Evolutionary conservation across 116 monocot species (phyloP).

Genomic region (Zostera marina): DNA sequence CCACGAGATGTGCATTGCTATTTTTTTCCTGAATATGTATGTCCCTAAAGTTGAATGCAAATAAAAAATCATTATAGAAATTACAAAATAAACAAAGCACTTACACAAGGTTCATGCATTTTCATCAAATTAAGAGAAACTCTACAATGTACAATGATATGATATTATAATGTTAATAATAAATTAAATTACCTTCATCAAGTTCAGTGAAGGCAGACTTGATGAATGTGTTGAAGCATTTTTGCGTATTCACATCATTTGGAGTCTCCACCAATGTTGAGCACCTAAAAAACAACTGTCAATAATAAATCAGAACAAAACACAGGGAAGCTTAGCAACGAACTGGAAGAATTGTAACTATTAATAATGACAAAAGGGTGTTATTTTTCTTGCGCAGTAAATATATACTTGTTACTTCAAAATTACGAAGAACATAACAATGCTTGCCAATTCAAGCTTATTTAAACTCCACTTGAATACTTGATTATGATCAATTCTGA

Average conservation of each 20-base stretch:
- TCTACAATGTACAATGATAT: not conserved
- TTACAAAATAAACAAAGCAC: too few species aligned
- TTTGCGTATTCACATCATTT: not conserved
- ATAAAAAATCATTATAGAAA: too few species aligned
- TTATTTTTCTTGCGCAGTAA: too few species aligned
- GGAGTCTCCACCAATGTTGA: constrained; percentile 2
- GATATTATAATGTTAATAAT: not conserved
- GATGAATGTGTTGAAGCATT: constrained; percentile 3
- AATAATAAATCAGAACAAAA: not conserved
- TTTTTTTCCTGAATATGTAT: too few species aligned
- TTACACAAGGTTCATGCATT: too few species aligned
- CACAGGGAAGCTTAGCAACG: not conserved
- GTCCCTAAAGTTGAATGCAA: too few species aligned
- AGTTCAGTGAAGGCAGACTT: constrained; percentile 3
- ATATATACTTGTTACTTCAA: too few species aligned
- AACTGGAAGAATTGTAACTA: not conserved
- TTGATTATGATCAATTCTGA: not conserved
- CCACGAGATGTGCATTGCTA: not conserved
- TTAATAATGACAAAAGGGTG: too few species aligned
- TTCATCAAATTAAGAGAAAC: not conserved
- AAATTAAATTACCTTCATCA: constrained; percentile 6
- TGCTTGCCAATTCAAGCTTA: not conserved
- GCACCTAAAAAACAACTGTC: constrained; percentile 11
- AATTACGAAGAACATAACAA: too few species aligned
- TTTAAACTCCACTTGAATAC: not conserved